Percentiles rank a stretch among this genome's conserved stretches.
Evolutionary conservation across 139 green algal genomes (phyloP).

Genomic region (Chlamydomonas sphaeroides): DNA sequence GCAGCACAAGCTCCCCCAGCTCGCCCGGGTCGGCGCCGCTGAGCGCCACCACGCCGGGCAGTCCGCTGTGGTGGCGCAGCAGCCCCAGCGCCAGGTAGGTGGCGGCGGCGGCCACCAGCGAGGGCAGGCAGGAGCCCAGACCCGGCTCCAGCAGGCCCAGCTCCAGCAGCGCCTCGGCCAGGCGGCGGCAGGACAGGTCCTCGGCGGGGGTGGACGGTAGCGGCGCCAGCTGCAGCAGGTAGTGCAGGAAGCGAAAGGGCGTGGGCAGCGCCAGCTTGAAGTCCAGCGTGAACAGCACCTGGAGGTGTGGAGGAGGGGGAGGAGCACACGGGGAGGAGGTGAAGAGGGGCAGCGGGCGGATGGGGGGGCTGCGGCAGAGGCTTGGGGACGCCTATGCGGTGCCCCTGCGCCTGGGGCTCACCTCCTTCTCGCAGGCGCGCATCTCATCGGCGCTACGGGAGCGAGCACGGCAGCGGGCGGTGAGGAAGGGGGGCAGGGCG

Average conservation of each 20-base stretch:
- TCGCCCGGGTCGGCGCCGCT: background rate
- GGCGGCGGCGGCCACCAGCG: background rate
- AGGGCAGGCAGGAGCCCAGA: background rate
- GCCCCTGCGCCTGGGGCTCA: too few species aligned
- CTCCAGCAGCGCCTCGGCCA: slow-evolving; percentile 40
- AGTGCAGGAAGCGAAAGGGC: slow-evolving; percentile 48
- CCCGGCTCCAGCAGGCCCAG: slow-evolving; percentile 22
- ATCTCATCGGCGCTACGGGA: too few species aligned
- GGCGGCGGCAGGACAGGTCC: background rate
- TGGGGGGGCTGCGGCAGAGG: too few species aligned
- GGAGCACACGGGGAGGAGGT: too few species aligned
- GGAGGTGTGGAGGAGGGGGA: slow-evolving; percentile 41
- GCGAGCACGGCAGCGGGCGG: too few species aligned
- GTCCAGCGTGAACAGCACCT: slow-evolving; percentile 74
- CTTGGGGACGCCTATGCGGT: too few species aligned
- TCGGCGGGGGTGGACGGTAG: background rate
- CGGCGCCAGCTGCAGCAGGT: slow-evolving; percentile 37
- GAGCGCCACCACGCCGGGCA: background rate
- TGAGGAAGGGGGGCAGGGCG: too few species aligned
- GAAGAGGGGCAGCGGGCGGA: too few species aligned
- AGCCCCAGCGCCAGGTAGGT: slow-evolving; percentile 33
- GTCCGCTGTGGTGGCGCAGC: background rate
- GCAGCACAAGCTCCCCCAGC: background rate
- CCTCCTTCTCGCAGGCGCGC: too few species aligned
- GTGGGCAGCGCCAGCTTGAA: slow-evolving; percentile 90